Conservation (phyloP, 441 rosid species). For the Euphorbia celastroides region DNA sequence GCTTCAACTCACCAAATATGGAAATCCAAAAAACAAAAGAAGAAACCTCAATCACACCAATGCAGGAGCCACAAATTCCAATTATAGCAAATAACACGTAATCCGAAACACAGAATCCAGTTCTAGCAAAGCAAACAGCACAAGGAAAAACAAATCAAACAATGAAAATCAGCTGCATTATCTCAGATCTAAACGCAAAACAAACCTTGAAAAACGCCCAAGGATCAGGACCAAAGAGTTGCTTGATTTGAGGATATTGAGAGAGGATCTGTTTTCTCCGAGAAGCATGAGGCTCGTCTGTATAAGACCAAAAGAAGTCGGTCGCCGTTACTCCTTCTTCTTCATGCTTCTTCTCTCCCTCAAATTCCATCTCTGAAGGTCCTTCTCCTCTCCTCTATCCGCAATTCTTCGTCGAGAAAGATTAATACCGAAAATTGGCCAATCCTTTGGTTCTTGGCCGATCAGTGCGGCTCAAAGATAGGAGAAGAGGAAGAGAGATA, state of each 20-base stretch:
- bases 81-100: background rate
- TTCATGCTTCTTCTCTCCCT: slow-evolving; percentile 27
- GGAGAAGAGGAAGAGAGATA: background rate
- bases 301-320: slow-evolving; percentile 92
- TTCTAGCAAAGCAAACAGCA: background rate
- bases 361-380: slow-evolving; percentile 23
- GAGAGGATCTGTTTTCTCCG: slow-evolving; percentile 83
- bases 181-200: slow-evolving; percentile 20
- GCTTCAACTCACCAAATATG: background rate
- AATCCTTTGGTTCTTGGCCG: background rate
- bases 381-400: background rate
- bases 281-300: slow-evolving; percentile 89
- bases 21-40: background rate
- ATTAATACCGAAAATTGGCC: background rate
- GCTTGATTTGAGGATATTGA: slow-evolving; percentile 71
- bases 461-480: slow-evolving; percentile 1
- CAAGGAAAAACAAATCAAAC: background rate
- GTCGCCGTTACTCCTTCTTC: slow-evolving; percentile 58
- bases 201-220: slow-evolving; percentile 66
- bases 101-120: background rate
- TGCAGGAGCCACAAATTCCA: background rate
- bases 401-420: background rate
- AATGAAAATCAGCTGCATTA: slow-evolving; percentile 9
- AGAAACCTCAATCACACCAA: background rate
- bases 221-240: slow-evolving; percentile 89